Evolutionary conservation across 768 basidiomycete genomes (phyloP), one percentile per base, ranked within the genome.

Genomic region (Pilatotrama ljubarskyi): DNA sequence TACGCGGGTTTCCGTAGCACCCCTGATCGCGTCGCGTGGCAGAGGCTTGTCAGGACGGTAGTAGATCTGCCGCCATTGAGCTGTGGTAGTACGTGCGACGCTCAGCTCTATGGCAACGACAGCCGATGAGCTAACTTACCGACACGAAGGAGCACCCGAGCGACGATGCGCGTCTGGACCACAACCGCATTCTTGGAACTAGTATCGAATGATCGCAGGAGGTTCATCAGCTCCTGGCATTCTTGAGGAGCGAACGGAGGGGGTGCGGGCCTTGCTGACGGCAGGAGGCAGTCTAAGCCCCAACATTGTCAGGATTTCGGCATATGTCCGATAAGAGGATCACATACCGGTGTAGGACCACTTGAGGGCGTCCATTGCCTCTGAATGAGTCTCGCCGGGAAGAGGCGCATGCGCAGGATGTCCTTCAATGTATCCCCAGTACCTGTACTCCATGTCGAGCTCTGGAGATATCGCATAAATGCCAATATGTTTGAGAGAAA

Each of bases 341-440:
- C 13, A 55, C 48, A 14, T 59, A 86, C 87, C 87, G 2, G 91
- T 88, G 73, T 88, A 91, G 9, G 87, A 84, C 91, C 92, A 93
- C 22, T 83, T 88, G 63, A 93, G 75, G 0, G 83, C 82, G 54
- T 93, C 88, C 67, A 88, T 77, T 0, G 91, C 91, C 64, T 93
- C 91, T 0, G 76, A 72, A 49, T 80, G 80, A 10, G 87, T 85
- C 42, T 77, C 79, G 7, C 73, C 66, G 8, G 86, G 81, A 25
- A 93, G 76, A 0, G 79, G 68, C 8, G 78, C 75, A 69, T 93
- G 91, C 0, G 88, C 88, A 0, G 91, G 91, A 65, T 93, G 90
- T 35, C 81, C 74, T 70, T 91, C 88, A 74, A 93, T 80, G 68
- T 86, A 93, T 6, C 83, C 76, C 92, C 92, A 93, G 68, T 91